phyloP scores from a whole-genome alignment of 179 eudicot genomes.

The Corrigiola litoralis region DNA sequence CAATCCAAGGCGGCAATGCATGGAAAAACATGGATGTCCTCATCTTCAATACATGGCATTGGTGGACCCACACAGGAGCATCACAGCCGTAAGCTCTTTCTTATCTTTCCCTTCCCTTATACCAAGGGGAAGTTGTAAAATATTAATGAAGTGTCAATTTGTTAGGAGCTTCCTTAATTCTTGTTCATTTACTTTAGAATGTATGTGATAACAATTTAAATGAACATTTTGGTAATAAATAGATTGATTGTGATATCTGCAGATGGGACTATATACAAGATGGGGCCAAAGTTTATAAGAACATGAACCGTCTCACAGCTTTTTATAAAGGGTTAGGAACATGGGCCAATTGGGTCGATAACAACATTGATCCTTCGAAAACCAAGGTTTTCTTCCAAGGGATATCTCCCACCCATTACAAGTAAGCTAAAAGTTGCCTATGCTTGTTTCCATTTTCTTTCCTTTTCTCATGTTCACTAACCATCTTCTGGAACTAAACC shows the following conservation, averaged over 20 bases:
- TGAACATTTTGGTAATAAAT: neutral
- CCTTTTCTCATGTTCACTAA: neutral
- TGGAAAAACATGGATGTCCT: constrained; percentile 84
- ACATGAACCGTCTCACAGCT: constrained; percentile 82
- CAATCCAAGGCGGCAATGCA: constrained; percentile 60
- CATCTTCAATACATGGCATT: constrained; percentile 92
- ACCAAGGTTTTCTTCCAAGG: constrained; percentile 92
- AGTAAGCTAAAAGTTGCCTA: constrained; percentile 36
- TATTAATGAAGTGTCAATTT: neutral
- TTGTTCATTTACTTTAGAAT: neutral
- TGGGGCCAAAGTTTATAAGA: constrained; percentile 55
- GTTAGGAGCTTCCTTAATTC: neutral
- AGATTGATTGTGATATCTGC: constrained; percentile 23
- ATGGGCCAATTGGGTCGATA: constrained; percentile 91
- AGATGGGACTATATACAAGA: constrained; percentile 91
- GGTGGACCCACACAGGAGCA: constrained; percentile 92
- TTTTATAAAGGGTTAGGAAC: constrained; percentile 74
- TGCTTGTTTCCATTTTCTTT: neutral
- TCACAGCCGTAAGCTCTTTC: constrained; percentile 50
- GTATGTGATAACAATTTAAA: neutral
- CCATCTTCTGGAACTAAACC: neutral
- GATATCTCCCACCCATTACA: constrained; percentile 88
- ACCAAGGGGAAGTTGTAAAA: neutral
- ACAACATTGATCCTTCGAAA: constrained; percentile 49
- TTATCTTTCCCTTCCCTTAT: neutral